Percentiles rank a stretch among this genome's conserved stretches.
phyloP scores from a whole-genome alignment of 352 stramenopile genomes.

The Phytophthora ohioensis region DNA sequence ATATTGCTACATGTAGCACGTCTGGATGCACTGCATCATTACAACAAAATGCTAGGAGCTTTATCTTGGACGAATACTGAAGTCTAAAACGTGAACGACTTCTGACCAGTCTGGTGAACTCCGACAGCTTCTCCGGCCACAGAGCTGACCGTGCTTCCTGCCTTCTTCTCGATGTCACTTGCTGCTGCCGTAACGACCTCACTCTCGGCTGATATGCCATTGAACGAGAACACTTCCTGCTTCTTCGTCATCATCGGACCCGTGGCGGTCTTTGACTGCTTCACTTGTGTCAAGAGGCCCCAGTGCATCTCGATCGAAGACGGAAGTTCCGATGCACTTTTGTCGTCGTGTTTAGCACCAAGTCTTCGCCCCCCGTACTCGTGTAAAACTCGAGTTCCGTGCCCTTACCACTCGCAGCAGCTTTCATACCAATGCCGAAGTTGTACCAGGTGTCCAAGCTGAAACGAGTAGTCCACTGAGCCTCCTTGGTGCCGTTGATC shows the following conservation, averaged over 20 bases:
- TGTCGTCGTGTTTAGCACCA: slow-evolving; percentile 40
- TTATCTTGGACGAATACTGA: too few species aligned
- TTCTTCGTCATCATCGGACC: slow-evolving; percentile 47
- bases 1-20: too few species aligned
- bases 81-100: slow-evolving; percentile 26
- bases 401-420: slow-evolving; percentile 13
- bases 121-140: slow-evolving; percentile 9
- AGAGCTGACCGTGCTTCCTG: slow-evolving; percentile 1
- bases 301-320: slow-evolving; percentile 54
- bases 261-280: slow-evolving; percentile 51
- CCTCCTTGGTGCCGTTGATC: slow-evolving; percentile 38
- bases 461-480: slow-evolving; percentile 52
- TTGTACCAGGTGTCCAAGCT: slow-evolving; percentile 39
- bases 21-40: too few species aligned
- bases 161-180: background rate
- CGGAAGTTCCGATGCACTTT: slow-evolving; percentile 15
- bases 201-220: slow-evolving; percentile 52
- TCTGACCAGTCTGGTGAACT: slow-evolving; percentile 15
- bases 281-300: slow-evolving; percentile 58
- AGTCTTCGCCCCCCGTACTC: slow-evolving; percentile 39
- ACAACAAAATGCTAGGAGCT: too few species aligned
- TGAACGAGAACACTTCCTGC: slow-evolving; percentile 65
- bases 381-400: slow-evolving; percentile 51
- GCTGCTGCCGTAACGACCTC: slow-evolving; percentile 8
- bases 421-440: slow-evolving; percentile 49